A percentile compares a stretch with the other conserved stretches of the same genome.
Evolutionary conservation across 805 yeast species (phyloP).

Genomic region (Barnettozyma vustinii): DNA sequence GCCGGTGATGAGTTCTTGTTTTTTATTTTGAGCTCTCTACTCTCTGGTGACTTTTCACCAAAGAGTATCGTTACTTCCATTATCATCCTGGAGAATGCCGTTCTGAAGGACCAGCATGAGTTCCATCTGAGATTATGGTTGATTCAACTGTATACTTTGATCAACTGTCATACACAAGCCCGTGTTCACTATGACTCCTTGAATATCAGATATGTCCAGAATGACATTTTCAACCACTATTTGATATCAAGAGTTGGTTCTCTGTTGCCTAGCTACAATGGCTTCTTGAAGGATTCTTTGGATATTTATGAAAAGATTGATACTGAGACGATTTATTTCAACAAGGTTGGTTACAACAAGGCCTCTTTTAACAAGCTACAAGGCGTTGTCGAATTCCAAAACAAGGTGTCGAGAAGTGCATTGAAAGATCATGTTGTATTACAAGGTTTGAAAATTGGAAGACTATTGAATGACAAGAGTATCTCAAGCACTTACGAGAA

Average conservation of each 20-base stretch:
- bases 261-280: conserved; percentile 35
- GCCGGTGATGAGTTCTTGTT: conserved; percentile 62
- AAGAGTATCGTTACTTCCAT: conserved; percentile 36
- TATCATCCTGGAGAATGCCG: conserved; percentile 52
- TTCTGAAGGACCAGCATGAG: conserved; percentile 58
- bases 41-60: conserved; percentile 19
- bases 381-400: conserved; percentile 59
- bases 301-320: conserved; percentile 51
- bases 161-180: conserved; percentile 53
- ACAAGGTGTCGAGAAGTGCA: conserved; percentile 43
- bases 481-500: conserved; percentile 8
- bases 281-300: conserved; percentile 33
- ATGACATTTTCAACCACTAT: conserved; percentile 59
- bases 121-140: conserved; percentile 70
- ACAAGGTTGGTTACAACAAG: conserved; percentile 49
- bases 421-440: conserved; percentile 22
- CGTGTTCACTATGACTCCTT: conserved; percentile 44
- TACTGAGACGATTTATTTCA: conserved; percentile 43
- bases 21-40: conserved; percentile 40
- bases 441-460: conserved; percentile 25
- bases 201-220: conserved; percentile 69
- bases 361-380: conserved; percentile 60
- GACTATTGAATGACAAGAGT: conserved; percentile 26
- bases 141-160: conserved; percentile 49
- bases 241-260: conserved; percentile 44